A percentile compares a stretch with the other conserved stretches of the same genome.
These are phyloP conservation scores for Trichoderma semiorbis DNA, from an alignment of 2,329 filamentous ascomycete species.

Conservation along the genomic window DNA sequence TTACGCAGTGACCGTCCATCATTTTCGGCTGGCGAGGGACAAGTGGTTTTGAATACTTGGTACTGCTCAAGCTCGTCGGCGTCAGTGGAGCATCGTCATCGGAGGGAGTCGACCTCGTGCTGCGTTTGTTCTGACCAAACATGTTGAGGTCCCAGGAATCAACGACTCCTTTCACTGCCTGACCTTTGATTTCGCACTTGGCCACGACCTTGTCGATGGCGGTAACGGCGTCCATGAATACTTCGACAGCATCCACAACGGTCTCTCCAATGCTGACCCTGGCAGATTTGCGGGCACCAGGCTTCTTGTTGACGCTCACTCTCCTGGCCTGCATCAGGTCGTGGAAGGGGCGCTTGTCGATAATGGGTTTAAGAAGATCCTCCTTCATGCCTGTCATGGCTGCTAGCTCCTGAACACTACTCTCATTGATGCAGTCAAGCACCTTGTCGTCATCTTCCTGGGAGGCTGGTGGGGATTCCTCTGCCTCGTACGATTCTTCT, in stretches of 20 bases:
- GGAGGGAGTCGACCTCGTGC: slow-evolving; percentile 30
- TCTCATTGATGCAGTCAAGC: slow-evolving; percentile 79
- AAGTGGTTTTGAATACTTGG: slow-evolving; percentile 40
- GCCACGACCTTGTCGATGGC: slow-evolving; percentile 80
- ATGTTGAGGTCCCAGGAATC: slow-evolving; percentile 48
- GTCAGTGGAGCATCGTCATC: slow-evolving; percentile 40
- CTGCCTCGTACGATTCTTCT: slow-evolving; percentile 40
- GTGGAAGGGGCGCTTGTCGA: slow-evolving; percentile 72
- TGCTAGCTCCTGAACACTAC: slow-evolving; percentile 69
- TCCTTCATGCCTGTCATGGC: slow-evolving; percentile 76
- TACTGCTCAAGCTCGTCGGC: slow-evolving; percentile 37
- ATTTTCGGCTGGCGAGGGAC: slow-evolving; percentile 64
- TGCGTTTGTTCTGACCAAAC: slow-evolving; percentile 40
- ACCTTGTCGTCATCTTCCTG: slow-evolving; percentile 47
- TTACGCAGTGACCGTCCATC: slow-evolving; percentile 70
- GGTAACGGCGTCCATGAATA: slow-evolving; percentile 76
- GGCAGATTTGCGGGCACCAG: slow-evolving; percentile 44
- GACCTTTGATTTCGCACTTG: slow-evolving; percentile 70
- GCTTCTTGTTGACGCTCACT: slow-evolving; percentile 54
- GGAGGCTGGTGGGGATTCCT: slow-evolving; percentile 28
- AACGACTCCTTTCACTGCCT: slow-evolving; percentile 46
- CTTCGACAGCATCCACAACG: slow-evolving; percentile 52
- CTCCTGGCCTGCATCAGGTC: slow-evolving; percentile 62
- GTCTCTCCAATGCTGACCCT: slow-evolving; percentile 51
- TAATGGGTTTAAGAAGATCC: slow-evolving; percentile 63